Evolutionary conservation across 192 early-diverging fungal species (phyloP), one percentile per base, ranked within the genome.

Genomic region (Coemansia sp.): DNA sequence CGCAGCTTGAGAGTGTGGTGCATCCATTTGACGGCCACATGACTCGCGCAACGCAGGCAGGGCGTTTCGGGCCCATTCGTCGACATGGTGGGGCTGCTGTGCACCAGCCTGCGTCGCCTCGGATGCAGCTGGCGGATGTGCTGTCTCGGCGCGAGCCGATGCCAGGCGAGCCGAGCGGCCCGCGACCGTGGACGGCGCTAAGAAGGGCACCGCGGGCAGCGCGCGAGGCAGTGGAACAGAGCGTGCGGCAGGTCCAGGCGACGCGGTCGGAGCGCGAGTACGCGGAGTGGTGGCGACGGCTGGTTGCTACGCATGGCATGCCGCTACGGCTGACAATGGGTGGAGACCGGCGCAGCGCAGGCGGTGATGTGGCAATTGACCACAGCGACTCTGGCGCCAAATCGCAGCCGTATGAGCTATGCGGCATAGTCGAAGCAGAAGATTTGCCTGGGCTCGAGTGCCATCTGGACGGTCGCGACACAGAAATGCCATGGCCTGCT

Each of bases 201-300:
- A 14, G 24, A 38, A 4, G 34, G 16, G 22, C 63, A 5, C 76
- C 69, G 32, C 63, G 76, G 0, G 70, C 76, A 0, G 70, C 68
- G 0, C 60, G 64, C 21, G 76, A 79, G 10, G 64, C 71, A 7
- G 22, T 70, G 5, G 47, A 6, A 5, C 67, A 67, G 24, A 55
- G 66, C 32, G 63, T 73, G 4, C 62, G 9, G 7, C 50, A 54
- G 2, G 76, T 69, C 53, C 64, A 62, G 1, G 32, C 69, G 54
- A 64, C 60, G 21, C 67, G 71, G 10, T 73, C 76, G 4, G 71
- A 79, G 49, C 71, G 77, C 67, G 77, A 80, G 77, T 80, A 80
- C 51, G 67, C 59, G 10, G 71, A 80, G 62, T 80, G 77, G 77
- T 80, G 77, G 77, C 71, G 68, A 19, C 64, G 77, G 26, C 62